phyloP scores from a whole-genome alignment of 768 basidiomycete species.

The Lactarius trivialis region DNA sequence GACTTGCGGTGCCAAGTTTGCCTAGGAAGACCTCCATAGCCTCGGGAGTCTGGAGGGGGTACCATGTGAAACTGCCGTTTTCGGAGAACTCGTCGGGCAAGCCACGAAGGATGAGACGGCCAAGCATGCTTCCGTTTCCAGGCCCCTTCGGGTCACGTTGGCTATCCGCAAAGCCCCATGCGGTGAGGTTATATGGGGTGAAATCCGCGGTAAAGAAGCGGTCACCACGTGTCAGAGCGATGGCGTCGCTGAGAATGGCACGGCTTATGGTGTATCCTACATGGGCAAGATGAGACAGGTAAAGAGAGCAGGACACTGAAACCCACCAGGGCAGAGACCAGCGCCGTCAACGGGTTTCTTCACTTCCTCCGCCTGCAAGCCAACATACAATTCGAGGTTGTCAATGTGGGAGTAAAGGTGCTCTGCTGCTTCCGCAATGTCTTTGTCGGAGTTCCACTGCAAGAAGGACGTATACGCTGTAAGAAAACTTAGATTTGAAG shows the following conservation, averaged over 20 bases:
- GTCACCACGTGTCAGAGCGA: slow-evolving; percentile 81
- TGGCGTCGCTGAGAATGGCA: slow-evolving; percentile 80
- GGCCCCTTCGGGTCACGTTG: slow-evolving; percentile 65
- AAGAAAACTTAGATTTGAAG: background rate
- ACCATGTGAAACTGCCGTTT: slow-evolving; percentile 75
- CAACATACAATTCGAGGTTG: slow-evolving; percentile 73
- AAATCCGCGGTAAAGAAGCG: slow-evolving; percentile 77
- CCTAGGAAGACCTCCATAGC: slow-evolving; percentile 55
- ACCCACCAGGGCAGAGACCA: slow-evolving; percentile 73
- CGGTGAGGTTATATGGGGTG: slow-evolving; percentile 72
- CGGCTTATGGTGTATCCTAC: slow-evolving; percentile 76
- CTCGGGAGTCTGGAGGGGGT: slow-evolving; percentile 79
- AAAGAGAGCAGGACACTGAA: background rate
- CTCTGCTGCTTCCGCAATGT: slow-evolving; percentile 65
- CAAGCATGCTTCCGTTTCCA: slow-evolving; percentile 73
- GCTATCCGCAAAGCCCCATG: slow-evolving; percentile 82
- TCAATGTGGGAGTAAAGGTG: slow-evolving; percentile 73
- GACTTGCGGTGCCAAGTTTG: slow-evolving; percentile 45
- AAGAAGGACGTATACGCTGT: slow-evolving; percentile 62
- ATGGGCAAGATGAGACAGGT: background rate
- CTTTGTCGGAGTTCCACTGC: slow-evolving; percentile 75
- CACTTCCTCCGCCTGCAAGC: slow-evolving; percentile 70
- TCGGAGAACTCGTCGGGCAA: slow-evolving; percentile 63
- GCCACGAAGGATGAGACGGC: slow-evolving; percentile 65
- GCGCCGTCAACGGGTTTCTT: slow-evolving; percentile 74